Evolutionary conservation across 1,284 basidiomycete species (phyloP), one percentile per base, ranked within the genome.

Genomic region (Puccinia horiana): DNA sequence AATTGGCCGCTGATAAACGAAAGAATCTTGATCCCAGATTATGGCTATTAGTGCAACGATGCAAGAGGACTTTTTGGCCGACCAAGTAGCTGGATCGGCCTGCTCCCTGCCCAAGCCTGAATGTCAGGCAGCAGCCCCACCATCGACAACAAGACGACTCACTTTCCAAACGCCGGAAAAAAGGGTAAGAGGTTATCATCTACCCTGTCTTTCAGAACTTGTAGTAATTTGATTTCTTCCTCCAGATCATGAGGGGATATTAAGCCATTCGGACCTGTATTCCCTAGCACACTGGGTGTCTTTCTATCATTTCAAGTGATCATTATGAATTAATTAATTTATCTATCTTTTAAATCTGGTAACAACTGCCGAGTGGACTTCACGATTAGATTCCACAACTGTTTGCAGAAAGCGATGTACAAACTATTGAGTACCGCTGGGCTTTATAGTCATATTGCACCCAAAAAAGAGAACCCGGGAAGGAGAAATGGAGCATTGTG

Each of bases 31-130:
- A 56, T 35, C 29, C 8, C 54, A 75, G 73, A 75, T 75, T 9
- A 75, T 75, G 54, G 54, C 73, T 8, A 75, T 75, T 20, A 75
- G 73, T 61, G 54, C 73, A 29, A 29, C 54, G 54, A 54, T 75
- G 9, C 32, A 75, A 37, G 73, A 58, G 35, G 70, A 73, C 49
- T 73, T 23, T 26, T 37, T 73, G 47, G 49, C 26, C 11, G 70
- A 73, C 18, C 70, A 40, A n/a, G 49, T 23, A 54, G 52, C 44
- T n/a, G n/a, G n/a, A 54, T 54, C 70, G 18, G 16, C 47, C 14
- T 73, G 70, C 37, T 54, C 70, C 35, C n/a, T 69, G n/a, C 42
- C 11, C 40, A 44, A 69, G 42, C 26, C n/a, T 69, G 65, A 69
- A 47, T 69, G 65, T 32, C 40, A 69, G 42, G 18, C 42, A 69